Base-by-base conservation (phyloP, 2,329 filamentous ascomycete genomes). In the Venturia oleaginea region DNA sequence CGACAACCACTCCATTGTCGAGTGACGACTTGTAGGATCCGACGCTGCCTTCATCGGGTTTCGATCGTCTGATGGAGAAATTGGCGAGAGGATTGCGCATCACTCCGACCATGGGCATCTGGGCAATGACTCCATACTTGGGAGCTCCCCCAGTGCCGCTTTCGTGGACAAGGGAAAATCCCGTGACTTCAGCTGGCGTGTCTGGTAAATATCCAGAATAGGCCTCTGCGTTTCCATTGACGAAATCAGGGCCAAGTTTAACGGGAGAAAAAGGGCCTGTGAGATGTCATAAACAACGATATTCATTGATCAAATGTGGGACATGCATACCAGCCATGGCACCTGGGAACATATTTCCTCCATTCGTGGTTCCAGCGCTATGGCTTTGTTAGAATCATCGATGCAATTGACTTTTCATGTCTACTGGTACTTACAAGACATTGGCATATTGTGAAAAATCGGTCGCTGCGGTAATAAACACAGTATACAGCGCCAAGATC, bases 21-120 rank as follows among this genome's bases (percentile, higher is more conserved):
- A 87, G 77, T 3, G 72, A 77, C 0, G 84, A 79, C 67, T 78
- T 81, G 72, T 88, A 89, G 69, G 85, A 84, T 1, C 86, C 86
- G n/a, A 88, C 79, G 37, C 80, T 75, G 3, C 80, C 81, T 66
- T 80, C 69, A 67, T 89, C 86, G 1, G 78, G 69, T 11, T 70
- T 72, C 22, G 77, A 76, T 66, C 86, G 78, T 0, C 76, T 77
- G 24, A 83, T 78, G n/a, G 81, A 83, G 40, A 83, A 76, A 67
- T 83, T 80, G 15, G 38, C 51, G 30, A 88, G 74, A 2, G 85
- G 85, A 65, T 88, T 81, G 2, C 65, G 43, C 7, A 74, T 66
- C 30, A 69, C 64, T 30, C 70, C 72, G 22, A 68, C 32, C 2
- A 71, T 70, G 38, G 73, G 73, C 69, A 75, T 72, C 62, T 76